Evolutionary conservation across 2,329 filamentous ascomycete genomes (phyloP).

Genomic region (Fusarium nelsonii): DNA sequence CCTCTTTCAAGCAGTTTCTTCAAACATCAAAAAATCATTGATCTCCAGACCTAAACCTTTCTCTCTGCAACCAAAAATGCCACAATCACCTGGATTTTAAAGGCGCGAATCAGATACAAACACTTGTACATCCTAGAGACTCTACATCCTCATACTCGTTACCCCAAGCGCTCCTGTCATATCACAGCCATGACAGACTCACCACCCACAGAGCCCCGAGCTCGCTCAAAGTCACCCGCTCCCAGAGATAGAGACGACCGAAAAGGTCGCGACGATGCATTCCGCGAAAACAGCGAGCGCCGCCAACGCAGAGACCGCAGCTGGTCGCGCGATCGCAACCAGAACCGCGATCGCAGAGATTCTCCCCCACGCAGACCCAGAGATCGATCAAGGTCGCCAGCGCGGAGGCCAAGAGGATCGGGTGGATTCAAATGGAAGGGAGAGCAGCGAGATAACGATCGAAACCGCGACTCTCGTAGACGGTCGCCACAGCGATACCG

Average conservation of each 20-base stretch:
- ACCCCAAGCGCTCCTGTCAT: not conserved
- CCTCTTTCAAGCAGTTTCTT: slow-evolving; percentile 14
- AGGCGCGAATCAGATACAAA: not conserved
- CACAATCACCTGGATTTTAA: not conserved
- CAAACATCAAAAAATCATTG: not conserved
- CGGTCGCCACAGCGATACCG: slow-evolving; percentile 42
- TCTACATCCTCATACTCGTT: not conserved
- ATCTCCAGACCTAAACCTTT: not conserved
- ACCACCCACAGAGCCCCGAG: slow-evolving; percentile 30
- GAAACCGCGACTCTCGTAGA: slow-evolving; percentile 43
- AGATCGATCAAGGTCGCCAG: slow-evolving; percentile 43
- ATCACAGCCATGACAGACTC: slow-evolving; percentile 32
- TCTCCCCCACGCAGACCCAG: slow-evolving; percentile 38
- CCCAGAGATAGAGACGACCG: slow-evolving; percentile 20
- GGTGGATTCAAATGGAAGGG: slow-evolving; percentile 48
- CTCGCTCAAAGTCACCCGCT: slow-evolving; percentile 37
- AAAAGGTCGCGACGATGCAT: slow-evolving; percentile 9
- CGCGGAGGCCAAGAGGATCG: slow-evolving; percentile 40
- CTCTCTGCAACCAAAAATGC: not conserved
- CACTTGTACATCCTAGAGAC: not conserved
- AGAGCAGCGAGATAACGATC: slow-evolving; percentile 42
- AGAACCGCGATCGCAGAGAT: slow-evolving; percentile 33
- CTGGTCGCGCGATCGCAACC: slow-evolving; percentile 28
- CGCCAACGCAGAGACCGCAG: slow-evolving; percentile 32
- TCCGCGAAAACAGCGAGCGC: slow-evolving; percentile 22